Evolutionary conservation across 2,329 filamentous ascomycete genomes (phyloP).

Genomic region (Diplodia seriata): DNA sequence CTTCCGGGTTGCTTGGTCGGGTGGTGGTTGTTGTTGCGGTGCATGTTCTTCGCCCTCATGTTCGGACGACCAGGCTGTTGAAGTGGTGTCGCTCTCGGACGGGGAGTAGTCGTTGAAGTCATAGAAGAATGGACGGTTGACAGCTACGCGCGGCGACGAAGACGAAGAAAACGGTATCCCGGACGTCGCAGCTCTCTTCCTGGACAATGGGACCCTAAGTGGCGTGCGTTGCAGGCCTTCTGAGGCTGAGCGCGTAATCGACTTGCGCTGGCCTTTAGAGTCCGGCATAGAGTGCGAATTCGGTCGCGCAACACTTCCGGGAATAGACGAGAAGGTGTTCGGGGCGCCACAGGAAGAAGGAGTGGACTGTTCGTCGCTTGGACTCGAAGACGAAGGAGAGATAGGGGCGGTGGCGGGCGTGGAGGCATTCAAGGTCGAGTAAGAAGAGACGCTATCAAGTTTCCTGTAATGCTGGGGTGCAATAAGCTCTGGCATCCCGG

Average conservation of each 20-base stretch:
- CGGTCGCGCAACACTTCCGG: neutral
- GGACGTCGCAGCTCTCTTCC: constrained; percentile 13
- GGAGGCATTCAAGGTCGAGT: neutral
- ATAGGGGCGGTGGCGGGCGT: neutral
- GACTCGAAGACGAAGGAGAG: neutral
- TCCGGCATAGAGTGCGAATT: neutral
- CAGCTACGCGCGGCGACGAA: neutral
- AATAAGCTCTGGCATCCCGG: constrained; percentile 26
- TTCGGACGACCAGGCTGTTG: neutral
- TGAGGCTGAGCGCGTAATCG: neutral
- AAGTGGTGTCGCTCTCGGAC: constrained; percentile 13
- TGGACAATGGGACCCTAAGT: neutral
- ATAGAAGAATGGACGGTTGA: constrained; percentile 19
- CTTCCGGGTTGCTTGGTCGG: neutral
- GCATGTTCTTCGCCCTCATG: neutral
- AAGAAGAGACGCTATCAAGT: constrained; percentile 4
- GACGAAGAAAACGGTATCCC: neutral
- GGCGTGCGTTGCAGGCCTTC: neutral
- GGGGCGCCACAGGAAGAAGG: neutral
- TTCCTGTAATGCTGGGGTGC: constrained; percentile 8
- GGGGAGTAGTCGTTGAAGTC: constrained; percentile 25
- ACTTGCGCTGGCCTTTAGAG: neutral
- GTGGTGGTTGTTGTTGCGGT: neutral
- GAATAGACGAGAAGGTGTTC: neutral
- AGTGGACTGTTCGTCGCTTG: neutral